phyloP scores from a whole-genome alignment of 2,329 filamentous ascomycete species.

The Scedosporium dehoogii region DNA sequence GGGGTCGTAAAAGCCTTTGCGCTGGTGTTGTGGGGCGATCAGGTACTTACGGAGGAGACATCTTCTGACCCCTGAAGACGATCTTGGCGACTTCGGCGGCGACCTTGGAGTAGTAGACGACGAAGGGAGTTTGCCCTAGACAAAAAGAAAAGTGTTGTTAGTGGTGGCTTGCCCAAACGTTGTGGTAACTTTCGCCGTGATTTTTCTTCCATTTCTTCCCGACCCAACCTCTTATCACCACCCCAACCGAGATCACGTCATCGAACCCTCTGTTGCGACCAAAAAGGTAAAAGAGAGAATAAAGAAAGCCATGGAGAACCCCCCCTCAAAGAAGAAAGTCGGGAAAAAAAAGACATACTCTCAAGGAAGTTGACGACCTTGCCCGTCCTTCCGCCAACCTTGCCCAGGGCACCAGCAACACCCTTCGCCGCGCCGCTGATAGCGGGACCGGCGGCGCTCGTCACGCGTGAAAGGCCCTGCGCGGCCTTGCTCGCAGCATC shows the following conservation, averaged over 20 bases:
- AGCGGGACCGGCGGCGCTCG: slow-evolving; percentile 69
- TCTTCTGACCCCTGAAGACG: slow-evolving; percentile 78
- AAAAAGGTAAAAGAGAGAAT: neutral
- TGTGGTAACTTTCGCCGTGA: neutral
- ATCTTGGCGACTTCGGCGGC: slow-evolving; percentile 80
- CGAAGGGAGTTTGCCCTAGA: slow-evolving; percentile 72
- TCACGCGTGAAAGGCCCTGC: slow-evolving; percentile 73
- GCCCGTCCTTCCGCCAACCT: slow-evolving; percentile 76
- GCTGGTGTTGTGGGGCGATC: neutral
- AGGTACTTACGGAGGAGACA: slow-evolving; percentile 81
- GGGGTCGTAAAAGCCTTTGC: neutral
- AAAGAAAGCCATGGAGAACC: too few relatives aligned
- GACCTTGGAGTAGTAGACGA: slow-evolving; percentile 88
- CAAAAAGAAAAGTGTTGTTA: slow-evolving; percentile 6
- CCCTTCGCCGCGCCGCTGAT: slow-evolving; percentile 63
- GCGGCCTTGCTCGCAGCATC: slow-evolving; percentile 44
- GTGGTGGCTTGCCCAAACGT: neutral
- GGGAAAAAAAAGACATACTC: slow-evolving; percentile 54
- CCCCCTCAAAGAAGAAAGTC: neutral
- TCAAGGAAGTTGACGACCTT: slow-evolving; percentile 70
- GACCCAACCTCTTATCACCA: too few relatives aligned
- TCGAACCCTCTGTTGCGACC: too few relatives aligned
- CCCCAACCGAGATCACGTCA: too few relatives aligned
- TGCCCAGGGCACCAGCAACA: slow-evolving; percentile 55
- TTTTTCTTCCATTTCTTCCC: neutral